phyloP scores from a whole-genome alignment of 2,329 filamentous ascomycete genomes.

The Pseudocercospora ulei region DNA sequence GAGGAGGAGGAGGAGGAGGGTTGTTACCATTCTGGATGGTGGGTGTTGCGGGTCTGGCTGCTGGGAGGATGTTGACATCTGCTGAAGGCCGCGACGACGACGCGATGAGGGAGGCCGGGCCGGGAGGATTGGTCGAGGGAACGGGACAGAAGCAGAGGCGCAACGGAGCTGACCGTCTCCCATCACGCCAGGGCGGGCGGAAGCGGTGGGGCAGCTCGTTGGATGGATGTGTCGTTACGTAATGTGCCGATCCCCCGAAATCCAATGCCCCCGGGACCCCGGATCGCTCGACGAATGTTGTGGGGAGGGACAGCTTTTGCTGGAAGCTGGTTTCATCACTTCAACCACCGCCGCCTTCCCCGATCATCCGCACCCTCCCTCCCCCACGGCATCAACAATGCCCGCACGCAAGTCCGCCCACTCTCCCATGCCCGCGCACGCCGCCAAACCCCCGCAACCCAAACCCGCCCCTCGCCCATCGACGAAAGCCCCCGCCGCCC shows the following conservation, averaged over 20 bases:
- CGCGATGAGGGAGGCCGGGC: no score
- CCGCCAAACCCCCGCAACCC: conserved; percentile 9
- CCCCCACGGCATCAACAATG: background rate
- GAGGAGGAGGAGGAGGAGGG: conserved; percentile 10
- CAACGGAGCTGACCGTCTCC: no score
- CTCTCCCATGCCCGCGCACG: conserved; percentile 8
- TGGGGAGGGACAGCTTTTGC: no score
- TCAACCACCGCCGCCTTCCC: background rate
- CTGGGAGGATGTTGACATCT: no score
- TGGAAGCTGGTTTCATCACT: background rate
- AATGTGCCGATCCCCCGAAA: no score
- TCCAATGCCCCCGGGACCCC: no score
- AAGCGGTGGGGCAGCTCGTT: no score
- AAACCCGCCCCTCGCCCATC: conserved; percentile 25
- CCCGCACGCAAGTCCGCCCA: conserved; percentile 2
- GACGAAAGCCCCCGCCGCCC: conserved; percentile 22
- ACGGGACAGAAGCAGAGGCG: no score
- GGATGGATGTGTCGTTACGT: no score
- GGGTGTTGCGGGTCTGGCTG: conserved; percentile 8
- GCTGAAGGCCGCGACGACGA: background rate
- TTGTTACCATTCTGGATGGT: conserved; percentile 8
- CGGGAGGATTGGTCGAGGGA: no score
- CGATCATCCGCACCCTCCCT: background rate
- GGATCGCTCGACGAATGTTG: no score
- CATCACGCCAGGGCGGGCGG: no score